Evolutionary conservation across 192 early-diverging fungal genomes (phyloP), one percentile per base, ranked within the genome.

Genomic region (Paraglomus occultum): DNA sequence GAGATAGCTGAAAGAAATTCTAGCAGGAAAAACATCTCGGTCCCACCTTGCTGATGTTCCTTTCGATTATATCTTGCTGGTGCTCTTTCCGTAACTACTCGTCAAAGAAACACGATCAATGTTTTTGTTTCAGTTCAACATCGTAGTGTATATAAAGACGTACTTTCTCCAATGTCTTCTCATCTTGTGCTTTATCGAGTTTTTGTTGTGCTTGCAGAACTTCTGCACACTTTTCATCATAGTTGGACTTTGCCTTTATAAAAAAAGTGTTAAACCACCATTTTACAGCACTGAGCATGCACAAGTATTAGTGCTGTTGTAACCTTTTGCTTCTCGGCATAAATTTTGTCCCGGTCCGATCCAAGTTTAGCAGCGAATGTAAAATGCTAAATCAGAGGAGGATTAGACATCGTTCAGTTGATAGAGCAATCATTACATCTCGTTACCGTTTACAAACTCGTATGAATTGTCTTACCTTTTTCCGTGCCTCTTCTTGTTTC

Each of bases 401-500:
- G 51, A 23, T 40, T 48, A 39, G 8, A 47, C 22, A 18, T 10
- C 9, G n/a, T 54, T 54, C 14, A 54, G 39, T 23, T 6, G n/a
- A n/a, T n/a, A n/a, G n/a, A n/a, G n/a, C n/a, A n/a, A 52, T 5
- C 22, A 20, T n/a, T 72, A 15, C 40, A 4, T 39, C 22, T 39
- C 20, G 17, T 66, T 11, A 50, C 10, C 14, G 18, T 31, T 1
- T 1, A 67, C 12, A 59, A 67, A 31, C 20, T 15, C 4, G n/a
- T 48, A 20, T 40, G 45, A 39, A 57, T 10, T 23, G 39, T 17
- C 22, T 49, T 72, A 88, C 89, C 82, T 89, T 92, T 73, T 90
- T 92, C 42, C 84, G 54, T 0, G 86, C 76, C 43, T 93, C 87
- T 45, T 93, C 90, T 60, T 87, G 85, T 69, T 85, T 85, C 4